Percentiles rank a stretch among this genome's conserved stretches.
Evolutionary conservation across 2,329 filamentous ascomycete genomes (phyloP).

Genomic region (Claviceps spartinae): DNA sequence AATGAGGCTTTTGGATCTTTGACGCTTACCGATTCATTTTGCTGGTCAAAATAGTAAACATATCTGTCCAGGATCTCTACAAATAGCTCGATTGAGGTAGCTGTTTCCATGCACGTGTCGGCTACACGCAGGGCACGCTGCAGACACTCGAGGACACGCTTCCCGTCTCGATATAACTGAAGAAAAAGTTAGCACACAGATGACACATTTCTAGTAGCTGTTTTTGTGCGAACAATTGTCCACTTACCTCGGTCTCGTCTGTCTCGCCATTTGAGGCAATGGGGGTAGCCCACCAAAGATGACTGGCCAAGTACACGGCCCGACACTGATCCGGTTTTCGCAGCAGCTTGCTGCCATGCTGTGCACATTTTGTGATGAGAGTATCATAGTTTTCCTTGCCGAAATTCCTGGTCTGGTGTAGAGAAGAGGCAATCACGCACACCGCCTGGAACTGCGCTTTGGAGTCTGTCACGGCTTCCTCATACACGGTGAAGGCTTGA

Average conservation of each 20-base stretch:
- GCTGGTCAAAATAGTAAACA: conserved; percentile 98
- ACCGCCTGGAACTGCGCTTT: conserved; percentile 97
- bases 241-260: conserved; percentile 58
- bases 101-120: conserved; percentile 97
- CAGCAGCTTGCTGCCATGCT: conserved; percentile 91
- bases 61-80: conserved; percentile 97
- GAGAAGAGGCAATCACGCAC: conserved; percentile 77
- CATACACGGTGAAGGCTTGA: conserved; percentile 95
- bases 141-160: conserved; percentile 89
- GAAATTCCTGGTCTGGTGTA: conserved; percentile 83
- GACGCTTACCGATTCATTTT: conserved; percentile 71
- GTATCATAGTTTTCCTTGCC: conserved; percentile 98
- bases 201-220: not conserved
- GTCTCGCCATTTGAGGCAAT: conserved; percentile 64
- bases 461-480: conserved; percentile 90
- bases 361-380: conserved; percentile 89
- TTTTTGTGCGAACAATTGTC: not conserved
- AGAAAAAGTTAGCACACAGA: conserved; percentile 9
- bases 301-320: conserved; percentile 89
- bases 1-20: not conserved
- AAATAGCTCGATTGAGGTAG: conserved; percentile 92
- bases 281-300: conserved; percentile 95
- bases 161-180: conserved; percentile 91
- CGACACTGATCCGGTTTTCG: conserved; percentile 98
- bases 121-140: conserved; percentile 91